Conservation (phyloP, 257 asterid species). For the Perilla frutescens region DNA sequence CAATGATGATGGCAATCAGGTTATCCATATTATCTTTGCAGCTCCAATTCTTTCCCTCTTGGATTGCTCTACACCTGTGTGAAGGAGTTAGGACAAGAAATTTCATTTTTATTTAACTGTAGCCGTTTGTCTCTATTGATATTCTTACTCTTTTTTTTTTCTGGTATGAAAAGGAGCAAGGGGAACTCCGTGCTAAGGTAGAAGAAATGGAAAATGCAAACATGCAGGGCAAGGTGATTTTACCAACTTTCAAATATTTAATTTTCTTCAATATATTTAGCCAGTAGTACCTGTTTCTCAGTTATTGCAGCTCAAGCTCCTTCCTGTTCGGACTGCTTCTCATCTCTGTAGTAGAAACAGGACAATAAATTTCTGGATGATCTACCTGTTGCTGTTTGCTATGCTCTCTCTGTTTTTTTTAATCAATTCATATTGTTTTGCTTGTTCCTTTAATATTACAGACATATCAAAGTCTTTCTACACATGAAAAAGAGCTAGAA, state of each 20-base stretch:
- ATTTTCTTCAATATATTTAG: slow-evolving; percentile 19
- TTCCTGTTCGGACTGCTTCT: too few species aligned
- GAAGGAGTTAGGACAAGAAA: slow-evolving; percentile 1
- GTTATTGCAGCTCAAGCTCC: neutral
- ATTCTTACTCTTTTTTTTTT: slow-evolving; percentile 20
- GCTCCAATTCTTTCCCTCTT: slow-evolving; percentile 14
- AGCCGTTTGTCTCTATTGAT: neutral
- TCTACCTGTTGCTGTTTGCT: slow-evolving; percentile 5
- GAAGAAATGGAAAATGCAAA: slow-evolving; percentile 85
- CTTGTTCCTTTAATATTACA: slow-evolving; percentile 30
- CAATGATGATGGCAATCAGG: slow-evolving; percentile 49
- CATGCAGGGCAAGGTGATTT: slow-evolving; percentile 90
- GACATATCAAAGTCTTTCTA: slow-evolving; percentile 69
- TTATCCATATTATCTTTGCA: slow-evolving; percentile 25
- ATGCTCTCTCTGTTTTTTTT: slow-evolving; percentile 4
- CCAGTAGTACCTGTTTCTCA: neutral
- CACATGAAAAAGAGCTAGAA: slow-evolving; percentile 80
- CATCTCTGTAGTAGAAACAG: neutral
- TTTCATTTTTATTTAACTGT: slow-evolving; percentile 11
- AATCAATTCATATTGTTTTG: neutral
- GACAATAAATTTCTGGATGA: neutral
- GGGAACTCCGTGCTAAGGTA: slow-evolving; percentile 63
- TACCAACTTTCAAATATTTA: slow-evolving; percentile 18
- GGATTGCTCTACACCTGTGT: neutral
- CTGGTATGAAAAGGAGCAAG: slow-evolving; percentile 63